These are phyloP conservation scores for Aureobasidium sp. DNA, from an alignment of 2,329 filamentous ascomycete species.

Conservation along the genomic window DNA sequence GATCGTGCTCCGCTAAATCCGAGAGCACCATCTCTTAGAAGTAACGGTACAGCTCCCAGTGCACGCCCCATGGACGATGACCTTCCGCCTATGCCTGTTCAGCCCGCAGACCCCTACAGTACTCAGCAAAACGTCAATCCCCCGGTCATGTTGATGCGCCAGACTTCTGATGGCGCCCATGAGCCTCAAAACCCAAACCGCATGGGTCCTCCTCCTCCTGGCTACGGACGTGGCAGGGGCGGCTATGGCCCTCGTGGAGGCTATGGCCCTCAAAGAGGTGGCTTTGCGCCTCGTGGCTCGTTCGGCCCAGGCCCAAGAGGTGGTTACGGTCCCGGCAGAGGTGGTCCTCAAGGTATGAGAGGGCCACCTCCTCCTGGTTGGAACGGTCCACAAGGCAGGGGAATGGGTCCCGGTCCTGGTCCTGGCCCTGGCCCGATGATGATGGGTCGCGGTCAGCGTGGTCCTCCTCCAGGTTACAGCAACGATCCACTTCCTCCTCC, in stretches of 20 bases:
- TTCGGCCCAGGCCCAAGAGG: constrained; percentile 39
- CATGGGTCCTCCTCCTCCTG: constrained; percentile 25
- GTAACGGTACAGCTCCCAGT: constrained; percentile 22
- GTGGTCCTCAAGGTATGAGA: constrained; percentile 29
- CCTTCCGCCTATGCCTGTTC: constrained; percentile 31
- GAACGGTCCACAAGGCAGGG: constrained; percentile 30
- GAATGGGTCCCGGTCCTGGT: constrained; percentile 24
- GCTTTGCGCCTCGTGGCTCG: constrained; percentile 48
- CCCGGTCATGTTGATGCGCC: constrained; percentile 39
- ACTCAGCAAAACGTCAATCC: constrained; percentile 53
- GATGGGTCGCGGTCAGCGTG: constrained; percentile 37
- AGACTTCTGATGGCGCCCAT: constrained; percentile 42
- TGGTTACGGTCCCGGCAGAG: constrained; percentile 35
- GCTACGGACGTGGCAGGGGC: constrained; percentile 24
- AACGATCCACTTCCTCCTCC: constrained; percentile 28
- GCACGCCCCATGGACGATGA: constrained; percentile 34
- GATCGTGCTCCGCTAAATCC: constrained; percentile 66
- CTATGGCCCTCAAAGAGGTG: constrained; percentile 26
- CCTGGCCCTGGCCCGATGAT: constrained; percentile 30
- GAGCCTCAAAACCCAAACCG: constrained; percentile 31
- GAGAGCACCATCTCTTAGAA: constrained; percentile 52
- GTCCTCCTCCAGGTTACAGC: constrained; percentile 30
- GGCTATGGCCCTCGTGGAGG: constrained; percentile 21
- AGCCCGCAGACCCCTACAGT: constrained; percentile 9
- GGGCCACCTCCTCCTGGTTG: constrained; percentile 28